Evolutionary conservation across 2,329 filamentous ascomycete genomes (phyloP), one percentile per base, ranked within the genome.

Genomic region (Gaeumannomyces sp.): DNA sequence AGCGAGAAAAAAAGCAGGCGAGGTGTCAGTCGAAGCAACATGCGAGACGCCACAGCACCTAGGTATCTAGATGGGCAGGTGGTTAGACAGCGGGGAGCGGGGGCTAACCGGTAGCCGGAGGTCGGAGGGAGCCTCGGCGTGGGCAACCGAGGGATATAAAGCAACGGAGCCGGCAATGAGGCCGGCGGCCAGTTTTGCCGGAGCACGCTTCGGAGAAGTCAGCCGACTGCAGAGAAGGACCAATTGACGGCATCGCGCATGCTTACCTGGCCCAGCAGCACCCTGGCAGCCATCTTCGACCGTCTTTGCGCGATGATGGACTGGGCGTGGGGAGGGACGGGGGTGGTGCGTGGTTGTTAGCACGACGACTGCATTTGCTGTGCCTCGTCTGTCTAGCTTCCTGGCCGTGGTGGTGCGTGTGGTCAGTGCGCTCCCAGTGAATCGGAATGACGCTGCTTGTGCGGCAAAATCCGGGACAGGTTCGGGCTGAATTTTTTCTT

Each of bases 271-370:
- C 80, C 81, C 72, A 85, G 77, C 76, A 86, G 77, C 76, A 85
- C 78, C 84, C 83, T 82, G 73, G 83, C 80, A 78, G 83, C 83
- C 84, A 86, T 86, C 75, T 75, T 81, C 73, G 72, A 74, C 76
- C 79, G 79, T 81, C 81, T 83, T 80, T 79, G 45, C 45, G 45
- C 45, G 76, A 70, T 71, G 66, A 63, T 68, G 66, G 65, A 67
- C 67, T 61, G 66, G 60, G 65, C 64, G 22, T 22, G 57, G 66
- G 57, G 64, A 58, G 62, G 64, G 38, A 33, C 33, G 53, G 60
- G 61, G 56, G 45, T 29, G 35, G 57, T 57, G 59, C 62, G 60
- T 65, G 31, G 45, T 63, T 59, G 58, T 59, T 33, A 53, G 45
- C 45, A 53, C 45, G 7, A n/a, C 45, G 45, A 53, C 45, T n/a